Base-by-base conservation (phyloP, 306 rosid genomes). In the Begonia masoniana region DNA sequence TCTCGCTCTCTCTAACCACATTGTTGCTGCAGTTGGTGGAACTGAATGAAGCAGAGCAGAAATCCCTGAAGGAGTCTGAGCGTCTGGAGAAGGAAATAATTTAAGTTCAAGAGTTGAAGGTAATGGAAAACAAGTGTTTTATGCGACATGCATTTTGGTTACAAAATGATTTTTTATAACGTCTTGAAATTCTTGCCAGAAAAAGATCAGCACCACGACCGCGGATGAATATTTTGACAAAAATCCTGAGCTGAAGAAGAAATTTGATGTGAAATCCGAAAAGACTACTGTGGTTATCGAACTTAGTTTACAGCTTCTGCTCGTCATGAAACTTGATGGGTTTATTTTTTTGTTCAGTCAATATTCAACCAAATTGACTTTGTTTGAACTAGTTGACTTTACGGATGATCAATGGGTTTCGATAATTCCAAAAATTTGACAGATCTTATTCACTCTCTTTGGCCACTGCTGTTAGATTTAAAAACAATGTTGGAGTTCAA, bases 241-340 rank as follows among this genome's bases (percentile, higher is more conserved):
- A 78, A 87, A 87, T 72, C 96, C 96, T 10, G 96, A 92, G 71
- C 76, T 92, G 69, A 87, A 64, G 83, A 76, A 83, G 78, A 87
- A 83, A 61, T 92, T 87, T 13, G 99, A 92, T 39, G 96, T 41
- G 99, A 92, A 74, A 92, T 92, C 69, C 77, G 93, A 56, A 83
- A 92, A 36, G 95, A 83, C 64, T 10, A 79, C 80, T 92, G 94
- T 93, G 99, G 96, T 62, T 92, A 92, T 77, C 87, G 78, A 41
- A 43, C 50, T 58, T 52, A 51, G 51, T 56, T 51, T 51, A 57
- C 6, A 26, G 35, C 35, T 26, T 26, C 35, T 26, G 6, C 35
- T 26, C 35, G 0, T 26, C 19, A 17, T 17, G 19, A 26, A 26
- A 26, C 35, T 3, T 26, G 35, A 26, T 26, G 8, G 2, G 39